phyloP scores from a whole-genome alignment of 2,329 filamentous ascomycete genomes.

The Grosmannia serpens region DNA sequence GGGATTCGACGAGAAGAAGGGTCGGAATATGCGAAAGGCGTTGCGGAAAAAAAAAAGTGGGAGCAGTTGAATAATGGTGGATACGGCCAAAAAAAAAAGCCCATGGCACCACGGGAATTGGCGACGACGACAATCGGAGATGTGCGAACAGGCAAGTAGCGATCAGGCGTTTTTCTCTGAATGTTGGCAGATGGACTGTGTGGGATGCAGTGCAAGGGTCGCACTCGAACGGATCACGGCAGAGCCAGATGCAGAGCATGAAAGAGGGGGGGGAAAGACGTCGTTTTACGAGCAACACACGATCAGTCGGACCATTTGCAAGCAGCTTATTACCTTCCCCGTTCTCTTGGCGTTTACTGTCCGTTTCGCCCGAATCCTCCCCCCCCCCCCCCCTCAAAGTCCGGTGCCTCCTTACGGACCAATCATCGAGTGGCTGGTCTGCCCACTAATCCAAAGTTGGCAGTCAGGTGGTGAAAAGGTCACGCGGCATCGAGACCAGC shows the following conservation, averaged over 20 bases:
- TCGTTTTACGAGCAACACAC: background rate
- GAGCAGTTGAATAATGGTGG: background rate
- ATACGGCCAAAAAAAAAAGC: background rate
- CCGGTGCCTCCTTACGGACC: background rate
- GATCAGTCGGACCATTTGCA: slow-evolving; percentile 1
- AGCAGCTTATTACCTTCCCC: background rate
- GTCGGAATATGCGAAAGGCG: background rate
- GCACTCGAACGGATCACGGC: background rate
- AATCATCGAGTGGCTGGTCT: background rate
- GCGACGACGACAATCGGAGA: background rate
- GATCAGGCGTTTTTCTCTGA: background rate
- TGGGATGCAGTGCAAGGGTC: background rate
- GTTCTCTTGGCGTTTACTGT: background rate
- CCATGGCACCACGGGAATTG: background rate
- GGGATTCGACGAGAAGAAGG: background rate
- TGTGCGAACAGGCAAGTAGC: background rate
- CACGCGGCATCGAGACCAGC: background rate
- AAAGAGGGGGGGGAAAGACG: background rate
- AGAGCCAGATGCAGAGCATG: too few species aligned
- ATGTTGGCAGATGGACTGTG: background rate
- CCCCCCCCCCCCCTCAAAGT: too few species aligned
- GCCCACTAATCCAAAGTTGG: background rate
- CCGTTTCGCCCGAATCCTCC: background rate
- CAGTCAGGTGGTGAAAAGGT: background rate
- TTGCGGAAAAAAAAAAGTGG: background rate